These are phyloP conservation scores for Cystobasidium sp. DNA, from an alignment of 1,284 basidiomycete species.

Conservation along the genomic window DNA sequence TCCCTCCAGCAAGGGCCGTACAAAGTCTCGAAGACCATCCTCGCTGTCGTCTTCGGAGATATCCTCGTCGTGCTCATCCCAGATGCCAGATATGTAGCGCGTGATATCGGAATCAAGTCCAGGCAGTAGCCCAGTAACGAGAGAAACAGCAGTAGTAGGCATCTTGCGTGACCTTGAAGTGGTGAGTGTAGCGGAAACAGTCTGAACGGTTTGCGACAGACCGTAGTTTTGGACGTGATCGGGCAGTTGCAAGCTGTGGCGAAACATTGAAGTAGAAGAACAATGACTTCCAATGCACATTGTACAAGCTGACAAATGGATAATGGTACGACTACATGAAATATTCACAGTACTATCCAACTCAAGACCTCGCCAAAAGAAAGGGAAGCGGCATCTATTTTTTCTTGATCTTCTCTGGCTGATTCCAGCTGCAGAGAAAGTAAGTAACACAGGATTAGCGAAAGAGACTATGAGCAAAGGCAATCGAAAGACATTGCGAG, in stretches of 20 bases:
- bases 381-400: not conserved
- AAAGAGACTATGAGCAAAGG: not conserved
- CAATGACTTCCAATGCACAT: too few species aligned
- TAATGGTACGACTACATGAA: constrained; percentile 1
- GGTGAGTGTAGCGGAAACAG: too few species aligned
- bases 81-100: constrained; percentile 36
- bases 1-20: constrained; percentile 59
- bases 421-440: constrained; percentile 33
- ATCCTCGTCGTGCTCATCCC: constrained; percentile 33
- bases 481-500: too few species aligned
- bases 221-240: too few species aligned
- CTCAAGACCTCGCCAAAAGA: not conserved
- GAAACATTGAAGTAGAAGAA: too few species aligned
- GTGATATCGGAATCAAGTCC: constrained; percentile 37
- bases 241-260: too few species aligned
- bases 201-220: too few species aligned
- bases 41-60: constrained; percentile 56
- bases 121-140: constrained; percentile 38
- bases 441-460: not conserved
- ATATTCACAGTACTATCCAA: constrained; percentile 5
- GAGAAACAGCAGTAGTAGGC: constrained; percentile 35
- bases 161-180: constrained; percentile 1
- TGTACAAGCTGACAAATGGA: too few species aligned
- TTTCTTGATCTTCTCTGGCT: constrained; percentile 36
- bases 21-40: constrained; percentile 56